Evolutionary conservation across 495 filamentous ascomycete genomes (phyloP).

Genomic region (Hypoxylon lienhwacheense): DNA sequence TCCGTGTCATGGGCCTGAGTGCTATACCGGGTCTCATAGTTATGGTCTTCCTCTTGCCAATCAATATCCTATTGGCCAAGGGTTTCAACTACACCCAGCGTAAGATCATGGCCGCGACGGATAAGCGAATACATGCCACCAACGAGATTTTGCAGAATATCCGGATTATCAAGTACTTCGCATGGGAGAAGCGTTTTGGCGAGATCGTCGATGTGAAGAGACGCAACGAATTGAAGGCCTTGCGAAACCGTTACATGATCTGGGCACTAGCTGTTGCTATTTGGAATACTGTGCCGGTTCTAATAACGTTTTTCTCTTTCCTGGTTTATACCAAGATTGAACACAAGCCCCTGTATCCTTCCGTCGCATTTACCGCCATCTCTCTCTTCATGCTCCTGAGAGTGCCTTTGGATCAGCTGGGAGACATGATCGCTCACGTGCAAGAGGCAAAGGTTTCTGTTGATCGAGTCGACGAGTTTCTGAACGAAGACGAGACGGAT

Average conservation of each 20-base stretch:
- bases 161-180: constrained; percentile 99
- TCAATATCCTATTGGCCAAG: constrained; percentile 84
- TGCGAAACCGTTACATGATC: constrained; percentile 82
- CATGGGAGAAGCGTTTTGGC: constrained; percentile 93
- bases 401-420: constrained; percentile 91
- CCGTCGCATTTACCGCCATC: constrained; percentile 93
- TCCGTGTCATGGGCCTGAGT: constrained; percentile 85
- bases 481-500: constrained; percentile 92
- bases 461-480: constrained; percentile 92
- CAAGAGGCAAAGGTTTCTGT: constrained; percentile 97
- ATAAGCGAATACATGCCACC: constrained; percentile 93
- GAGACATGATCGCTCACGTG: constrained; percentile 98
- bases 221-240: constrained; percentile 69
- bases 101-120: constrained; percentile 88
- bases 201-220: constrained; percentile 88
- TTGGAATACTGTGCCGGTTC: constrained; percentile 93
- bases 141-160: constrained; percentile 98
- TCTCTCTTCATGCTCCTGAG: constrained; percentile 96
- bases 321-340: constrained; percentile 90
- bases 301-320: constrained; percentile 97
- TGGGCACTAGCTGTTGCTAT: constrained; percentile 90
- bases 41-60: constrained; percentile 83
- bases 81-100: constrained; percentile 84
- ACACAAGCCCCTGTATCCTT: constrained; percentile 84
- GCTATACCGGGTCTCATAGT: constrained; percentile 92